These are phyloP conservation scores for Talaromyces sp. DNA, from an alignment of 2,329 filamentous ascomycete species.

Conservation along the genomic window DNA sequence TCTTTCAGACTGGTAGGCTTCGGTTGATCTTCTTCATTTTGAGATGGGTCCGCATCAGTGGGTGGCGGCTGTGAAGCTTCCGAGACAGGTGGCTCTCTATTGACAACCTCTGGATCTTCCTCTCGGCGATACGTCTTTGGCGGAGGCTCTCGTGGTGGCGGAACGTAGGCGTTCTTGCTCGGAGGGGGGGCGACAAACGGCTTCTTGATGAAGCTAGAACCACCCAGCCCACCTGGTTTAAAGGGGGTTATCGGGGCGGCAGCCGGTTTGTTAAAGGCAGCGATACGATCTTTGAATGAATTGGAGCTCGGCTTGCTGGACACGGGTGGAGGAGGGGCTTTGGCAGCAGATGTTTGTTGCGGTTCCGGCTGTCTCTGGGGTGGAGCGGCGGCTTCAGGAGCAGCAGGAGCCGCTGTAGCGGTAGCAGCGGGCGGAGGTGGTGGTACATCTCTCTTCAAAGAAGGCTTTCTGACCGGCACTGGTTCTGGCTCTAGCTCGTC, in stretches of 20 bases:
- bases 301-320: constrained; percentile 67
- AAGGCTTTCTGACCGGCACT: constrained; percentile 14
- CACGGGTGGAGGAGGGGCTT: constrained; percentile 58
- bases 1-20: constrained; percentile 94
- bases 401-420: constrained; percentile 17
- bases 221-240: constrained; percentile 63
- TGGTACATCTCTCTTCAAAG: constrained; percentile 16
- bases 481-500: constrained; percentile 13
- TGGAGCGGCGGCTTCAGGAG: constrained; percentile 18
- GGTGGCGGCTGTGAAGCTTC: constrained; percentile 23
- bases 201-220: constrained; percentile 79
- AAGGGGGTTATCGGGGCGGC: constrained; percentile 85
- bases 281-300: constrained; percentile 92
- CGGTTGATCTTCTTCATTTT: constrained; percentile 66
- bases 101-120: constrained; percentile 60
- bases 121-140: constrained; percentile 78
- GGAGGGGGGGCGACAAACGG: constrained; percentile 94
- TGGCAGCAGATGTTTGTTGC: constrained; percentile 33
- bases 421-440: constrained; percentile 17
- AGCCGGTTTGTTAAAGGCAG: constrained; percentile 88
- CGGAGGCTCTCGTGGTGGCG: constrained; percentile 64
- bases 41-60: constrained; percentile 38
- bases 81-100: constrained; percentile 28
- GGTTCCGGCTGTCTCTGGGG: constrained; percentile 20
- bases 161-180: constrained; percentile 84